Evolutionary conservation across 805 yeast species (phyloP), one percentile per base, ranked within the genome.

Genomic region (Saturnispora sekii): DNA sequence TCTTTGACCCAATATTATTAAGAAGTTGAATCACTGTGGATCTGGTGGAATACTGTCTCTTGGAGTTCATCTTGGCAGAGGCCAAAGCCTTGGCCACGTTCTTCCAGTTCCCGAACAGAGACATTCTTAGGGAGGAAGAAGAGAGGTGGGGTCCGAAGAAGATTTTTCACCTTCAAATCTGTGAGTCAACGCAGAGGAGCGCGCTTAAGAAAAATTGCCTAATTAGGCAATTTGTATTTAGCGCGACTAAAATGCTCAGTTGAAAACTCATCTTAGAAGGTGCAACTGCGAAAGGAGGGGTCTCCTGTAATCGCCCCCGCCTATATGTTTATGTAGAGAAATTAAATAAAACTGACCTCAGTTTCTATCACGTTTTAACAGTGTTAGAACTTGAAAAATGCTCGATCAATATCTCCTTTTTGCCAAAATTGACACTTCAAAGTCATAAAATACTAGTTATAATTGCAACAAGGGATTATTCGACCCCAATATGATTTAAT

Each of bases 1-100:
- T 77, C 62, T 93, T 94, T 40, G 97, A 88, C 21, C 97, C 97
- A 53, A 93, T 93, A 65, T 89, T 93, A 70, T 90, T 93, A 62
- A 93, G 72, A 42, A 93, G 72, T 65, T 94, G 98, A 49, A 93
- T 85, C 28, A 93, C 97, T 0, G 98, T 93, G 16, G 97, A 87
- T 63, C 97, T 75, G 28, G 97, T 89, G 32, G 86, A 80, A 56
- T 72, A 70, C 40, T 10, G 29, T 43, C 48, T 47, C 11, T 39
- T 29, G 11, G 36, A 10, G 15, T 42, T 32, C 7, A 17, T 5
- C n/a, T 18, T 41, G 16, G 21, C 28, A 16, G 30, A 26, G 4
- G 40, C 42, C 38, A 16, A 16, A 4, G 38, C 18, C 32, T 33
- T 37, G 18, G 42, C 41, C 28, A 18, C 30, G 15, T 33, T 11